These are phyloP conservation scores for Lecanosticta acicola DNA, from an alignment of 2,329 filamentous ascomycete species.

Conservation along the genomic window DNA sequence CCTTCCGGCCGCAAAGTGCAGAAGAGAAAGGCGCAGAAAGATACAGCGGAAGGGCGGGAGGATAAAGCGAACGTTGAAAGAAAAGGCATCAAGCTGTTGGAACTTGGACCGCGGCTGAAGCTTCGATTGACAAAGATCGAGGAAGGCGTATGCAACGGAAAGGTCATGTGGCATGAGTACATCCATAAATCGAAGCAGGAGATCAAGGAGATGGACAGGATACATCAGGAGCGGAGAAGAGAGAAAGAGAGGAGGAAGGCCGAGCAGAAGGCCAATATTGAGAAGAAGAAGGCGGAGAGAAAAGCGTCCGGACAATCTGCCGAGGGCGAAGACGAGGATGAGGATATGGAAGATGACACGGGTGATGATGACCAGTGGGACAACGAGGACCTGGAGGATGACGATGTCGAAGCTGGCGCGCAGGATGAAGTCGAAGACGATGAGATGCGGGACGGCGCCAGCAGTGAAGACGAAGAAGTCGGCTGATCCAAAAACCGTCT, in stretches of 20 bases:
- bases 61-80: slow-evolving; percentile 58
- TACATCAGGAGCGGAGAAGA: slow-evolving; percentile 70
- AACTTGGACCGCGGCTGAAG: slow-evolving; percentile 84
- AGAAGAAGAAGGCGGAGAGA: slow-evolving; percentile 68
- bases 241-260: slow-evolving; percentile 79
- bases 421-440: slow-evolving; percentile 14
- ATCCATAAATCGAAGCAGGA: slow-evolving; percentile 79
- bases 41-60: slow-evolving; percentile 34
- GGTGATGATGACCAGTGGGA: slow-evolving; percentile 50
- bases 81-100: slow-evolving; percentile 82
- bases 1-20: slow-evolving; percentile 57
- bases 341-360: slow-evolving; percentile 34
- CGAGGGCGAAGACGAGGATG: slow-evolving; percentile 37
- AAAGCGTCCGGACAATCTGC: slow-evolving; percentile 41
- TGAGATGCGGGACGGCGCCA: slow-evolving; percentile 14
- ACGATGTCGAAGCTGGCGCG: slow-evolving; percentile 13
- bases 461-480: slow-evolving; percentile 7
- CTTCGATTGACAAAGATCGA: slow-evolving; percentile 92
- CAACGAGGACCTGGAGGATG: slow-evolving; percentile 39
- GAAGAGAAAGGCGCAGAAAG: slow-evolving; percentile 44
- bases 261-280: slow-evolving; percentile 83
- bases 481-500: background rate
- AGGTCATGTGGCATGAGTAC: slow-evolving; percentile 96
- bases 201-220: slow-evolving; percentile 69
- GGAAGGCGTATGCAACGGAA: slow-evolving; percentile 82